A percentile compares a stretch with the other conserved stretches of the same genome.
Evolutionary conservation across 139 green algal species (phyloP).

Genomic region (Chlamydomonas applanata): DNA sequence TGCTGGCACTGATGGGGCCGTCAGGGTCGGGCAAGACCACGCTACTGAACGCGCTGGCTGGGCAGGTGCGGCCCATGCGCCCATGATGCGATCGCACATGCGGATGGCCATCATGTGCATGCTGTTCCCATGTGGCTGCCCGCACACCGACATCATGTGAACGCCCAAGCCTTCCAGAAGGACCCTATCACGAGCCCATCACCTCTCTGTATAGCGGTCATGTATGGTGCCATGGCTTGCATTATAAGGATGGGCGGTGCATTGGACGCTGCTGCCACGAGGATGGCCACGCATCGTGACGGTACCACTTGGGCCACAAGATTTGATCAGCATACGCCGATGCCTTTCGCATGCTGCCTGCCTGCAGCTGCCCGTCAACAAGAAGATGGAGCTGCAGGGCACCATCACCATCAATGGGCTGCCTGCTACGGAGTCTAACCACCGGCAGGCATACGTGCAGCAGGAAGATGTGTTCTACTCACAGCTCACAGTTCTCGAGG

Average conservation of each 20-base stretch:
- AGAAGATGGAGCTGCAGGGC: constrained; percentile 26
- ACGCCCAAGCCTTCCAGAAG: neutral
- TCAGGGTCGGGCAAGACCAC: constrained; percentile 75
- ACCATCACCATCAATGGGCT: constrained; percentile 47
- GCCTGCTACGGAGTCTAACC: constrained; percentile 8
- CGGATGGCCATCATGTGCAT: neutral
- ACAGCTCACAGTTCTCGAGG: constrained; percentile 68
- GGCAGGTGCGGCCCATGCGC: constrained; percentile 49
- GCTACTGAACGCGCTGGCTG: constrained; percentile 75
- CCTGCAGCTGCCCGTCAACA: neutral
- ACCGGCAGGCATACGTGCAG: constrained; percentile 76
- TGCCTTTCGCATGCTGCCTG: neutral
- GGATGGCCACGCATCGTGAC: no score
- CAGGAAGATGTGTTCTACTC: constrained; percentile 95
- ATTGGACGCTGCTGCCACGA: no score
- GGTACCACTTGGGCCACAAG: no score
- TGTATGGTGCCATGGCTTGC: neutral
- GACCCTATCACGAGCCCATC: no score
- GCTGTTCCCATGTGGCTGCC: neutral
- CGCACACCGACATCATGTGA: neutral
- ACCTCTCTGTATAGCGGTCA: neutral
- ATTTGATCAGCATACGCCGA: no score
- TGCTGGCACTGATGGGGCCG: constrained; percentile 43
- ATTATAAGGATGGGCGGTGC: neutral
- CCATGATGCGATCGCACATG: neutral